A percentile compares a stretch with the other conserved stretches of the same genome.
Conservation (phyloP, 192 early-diverging fungal species). For the Coemansia sp. region DNA sequence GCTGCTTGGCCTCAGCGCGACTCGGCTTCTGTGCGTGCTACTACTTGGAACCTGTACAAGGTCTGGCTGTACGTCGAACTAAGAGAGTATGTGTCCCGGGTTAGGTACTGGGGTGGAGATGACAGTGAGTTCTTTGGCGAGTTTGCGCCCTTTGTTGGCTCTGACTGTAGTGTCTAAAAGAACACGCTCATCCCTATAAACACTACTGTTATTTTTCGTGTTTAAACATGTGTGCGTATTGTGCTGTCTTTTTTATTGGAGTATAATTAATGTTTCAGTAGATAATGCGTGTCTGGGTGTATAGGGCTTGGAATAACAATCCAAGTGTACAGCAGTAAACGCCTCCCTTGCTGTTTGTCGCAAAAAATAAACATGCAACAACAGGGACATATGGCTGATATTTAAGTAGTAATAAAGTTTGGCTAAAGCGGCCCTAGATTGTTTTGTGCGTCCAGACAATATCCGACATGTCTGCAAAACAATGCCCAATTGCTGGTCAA, state of each 20-base stretch:
- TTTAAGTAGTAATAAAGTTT: background rate
- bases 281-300: no score
- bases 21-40: background rate
- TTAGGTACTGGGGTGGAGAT: slow-evolving; percentile 43
- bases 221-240: no score
- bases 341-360: background rate
- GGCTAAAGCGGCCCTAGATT: no score
- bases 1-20: slow-evolving; percentile 1
- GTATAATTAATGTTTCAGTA: no score
- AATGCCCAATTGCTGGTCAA: background rate
- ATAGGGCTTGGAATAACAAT: no score
- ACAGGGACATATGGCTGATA: background rate
- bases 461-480: background rate
- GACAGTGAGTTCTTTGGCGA: slow-evolving; percentile 47
- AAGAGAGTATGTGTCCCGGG: slow-evolving; percentile 39
- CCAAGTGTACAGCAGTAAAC: background rate
- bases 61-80: slow-evolving; percentile 51
- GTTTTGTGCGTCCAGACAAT: no score
- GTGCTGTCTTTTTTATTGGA: no score
- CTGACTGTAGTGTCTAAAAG: slow-evolving; percentile 19
- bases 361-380: no score
- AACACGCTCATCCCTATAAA: background rate
- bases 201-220: background rate
- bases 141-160: slow-evolving; percentile 44
- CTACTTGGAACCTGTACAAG: slow-evolving; percentile 33